These are phyloP conservation scores for Lactifluus subvellereus DNA, from an alignment of 768 basidiomycete genomes.

Conservation along the genomic window DNA sequence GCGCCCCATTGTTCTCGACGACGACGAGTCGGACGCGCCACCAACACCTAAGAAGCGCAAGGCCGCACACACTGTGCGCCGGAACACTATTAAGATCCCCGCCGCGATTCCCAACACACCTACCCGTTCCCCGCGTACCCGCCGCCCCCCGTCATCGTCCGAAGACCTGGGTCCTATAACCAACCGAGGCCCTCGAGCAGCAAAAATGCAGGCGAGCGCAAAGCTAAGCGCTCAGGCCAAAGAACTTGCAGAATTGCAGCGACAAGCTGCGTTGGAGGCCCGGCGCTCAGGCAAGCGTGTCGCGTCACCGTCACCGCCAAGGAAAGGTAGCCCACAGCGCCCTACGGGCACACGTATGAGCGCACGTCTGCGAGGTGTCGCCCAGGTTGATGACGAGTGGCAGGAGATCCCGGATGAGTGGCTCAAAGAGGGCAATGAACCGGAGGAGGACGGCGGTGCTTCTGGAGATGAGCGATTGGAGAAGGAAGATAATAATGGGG, in stretches of 20 bases:
- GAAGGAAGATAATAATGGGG: conserved; percentile 24
- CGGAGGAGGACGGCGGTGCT: conserved; percentile 12
- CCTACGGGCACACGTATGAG: conserved; percentile 59
- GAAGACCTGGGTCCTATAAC: conserved; percentile 24
- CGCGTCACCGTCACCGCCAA: conserved; percentile 13
- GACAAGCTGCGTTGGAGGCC: conserved; percentile 37
- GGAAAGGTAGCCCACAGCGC: conserved; percentile 27
- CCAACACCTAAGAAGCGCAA: conserved; percentile 27
- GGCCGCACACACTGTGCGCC: conserved; percentile 13
- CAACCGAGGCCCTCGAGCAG: conserved; percentile 50
- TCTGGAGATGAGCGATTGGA: conserved; percentile 23
- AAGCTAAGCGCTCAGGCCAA: conserved; percentile 64
- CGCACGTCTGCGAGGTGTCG: conserved; percentile 50
- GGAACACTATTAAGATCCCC: conserved; percentile 7
- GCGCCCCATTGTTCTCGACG: conserved; percentile 18
- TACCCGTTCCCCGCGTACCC: conserved; percentile 9
- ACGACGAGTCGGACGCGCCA: conserved; percentile 27
- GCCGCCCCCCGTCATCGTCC: conserved; percentile 4
- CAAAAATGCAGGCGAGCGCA: conserved; percentile 65
- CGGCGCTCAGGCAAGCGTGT: conserved; percentile 21
- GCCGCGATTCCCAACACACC: conserved; percentile 9
- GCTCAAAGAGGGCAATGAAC: conserved; percentile 36
- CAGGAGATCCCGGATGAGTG: conserved; percentile 76
- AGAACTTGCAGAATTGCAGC: conserved; percentile 57
- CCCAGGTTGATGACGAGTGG: conserved; percentile 54